Percentiles rank a stretch among this genome's conserved stretches.
phyloP scores from a whole-genome alignment of 768 basidiomycete genomes.

The Udeniomyces megalosporus region DNA sequence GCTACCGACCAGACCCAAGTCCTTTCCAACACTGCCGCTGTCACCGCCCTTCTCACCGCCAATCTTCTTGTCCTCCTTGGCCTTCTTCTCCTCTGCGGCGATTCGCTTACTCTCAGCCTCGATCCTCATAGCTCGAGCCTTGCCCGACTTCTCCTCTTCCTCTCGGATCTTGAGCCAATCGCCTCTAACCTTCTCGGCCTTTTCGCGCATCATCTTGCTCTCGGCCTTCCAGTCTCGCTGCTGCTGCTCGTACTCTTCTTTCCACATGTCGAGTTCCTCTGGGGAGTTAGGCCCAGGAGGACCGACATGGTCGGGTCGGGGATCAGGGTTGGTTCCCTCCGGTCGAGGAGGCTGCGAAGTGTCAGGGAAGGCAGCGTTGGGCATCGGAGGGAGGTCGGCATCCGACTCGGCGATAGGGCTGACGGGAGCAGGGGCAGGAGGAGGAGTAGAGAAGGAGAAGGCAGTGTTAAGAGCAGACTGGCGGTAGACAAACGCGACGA shows the following conservation, averaged over 20 bases:
- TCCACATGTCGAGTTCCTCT: neutral
- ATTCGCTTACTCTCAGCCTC: neutral
- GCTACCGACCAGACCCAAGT: too few relatives aligned
- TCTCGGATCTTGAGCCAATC: conserved; percentile 6
- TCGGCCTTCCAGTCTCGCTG: conserved; percentile 6
- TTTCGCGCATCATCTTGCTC: conserved; percentile 5
- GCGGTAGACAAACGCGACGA: neutral
- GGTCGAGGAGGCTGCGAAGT: neutral
- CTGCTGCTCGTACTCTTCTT: conserved; percentile 5
- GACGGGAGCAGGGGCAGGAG: neutral
- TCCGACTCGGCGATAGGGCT: neutral
- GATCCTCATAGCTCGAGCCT: neutral
- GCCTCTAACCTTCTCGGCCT: conserved; percentile 7
- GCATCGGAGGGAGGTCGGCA: neutral
- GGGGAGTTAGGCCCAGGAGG: neutral
- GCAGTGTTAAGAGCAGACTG: conserved; percentile 5
- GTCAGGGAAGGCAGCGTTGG: conserved; percentile 9
- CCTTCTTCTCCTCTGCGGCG: neutral
- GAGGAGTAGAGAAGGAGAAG: conserved; percentile 9
- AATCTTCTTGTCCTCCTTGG: neutral
- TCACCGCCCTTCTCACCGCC: neutral
- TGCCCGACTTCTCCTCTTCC: conserved; percentile 1
- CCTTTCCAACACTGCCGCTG: neutral
- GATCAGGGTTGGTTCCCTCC: neutral
- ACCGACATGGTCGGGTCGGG: neutral